phyloP scores from a whole-genome alignment of 2,329 filamentous ascomycete genomes.

The Aureobasidium vineae region DNA sequence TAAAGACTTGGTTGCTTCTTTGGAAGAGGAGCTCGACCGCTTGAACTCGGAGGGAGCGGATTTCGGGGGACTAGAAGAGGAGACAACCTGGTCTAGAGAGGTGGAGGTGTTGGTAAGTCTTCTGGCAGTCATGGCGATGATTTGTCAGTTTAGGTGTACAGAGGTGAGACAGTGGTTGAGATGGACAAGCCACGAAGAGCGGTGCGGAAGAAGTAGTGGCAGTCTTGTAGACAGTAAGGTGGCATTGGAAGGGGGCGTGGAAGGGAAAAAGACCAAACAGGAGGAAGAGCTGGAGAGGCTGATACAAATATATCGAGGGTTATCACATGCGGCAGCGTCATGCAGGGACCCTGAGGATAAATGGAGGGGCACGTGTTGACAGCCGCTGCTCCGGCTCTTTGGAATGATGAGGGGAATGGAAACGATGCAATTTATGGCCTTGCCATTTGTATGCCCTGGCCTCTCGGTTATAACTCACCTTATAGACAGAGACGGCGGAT shows the following conservation, averaged over 20 bases:
- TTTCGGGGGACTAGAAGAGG: constrained; percentile 40
- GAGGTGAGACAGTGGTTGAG: constrained; percentile 71
- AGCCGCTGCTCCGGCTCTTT: constrained; percentile 14
- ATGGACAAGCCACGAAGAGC: constrained; percentile 83
- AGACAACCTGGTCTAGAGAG: constrained; percentile 69
- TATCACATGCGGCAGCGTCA: constrained; percentile 22
- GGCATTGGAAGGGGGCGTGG: constrained; percentile 57
- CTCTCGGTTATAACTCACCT: constrained; percentile 27
- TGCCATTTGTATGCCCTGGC: background rate
- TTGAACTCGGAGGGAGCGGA: constrained; percentile 42
- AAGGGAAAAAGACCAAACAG: background rate
- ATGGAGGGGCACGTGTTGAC: constrained; percentile 21
- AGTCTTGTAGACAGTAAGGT: constrained; percentile 78
- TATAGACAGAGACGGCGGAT: constrained; percentile 29
- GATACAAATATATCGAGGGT: constrained; percentile 7
- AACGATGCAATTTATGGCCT: background rate
- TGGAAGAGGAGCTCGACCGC: constrained; percentile 52
- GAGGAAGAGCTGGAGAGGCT: background rate
- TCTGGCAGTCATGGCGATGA: constrained; percentile 60
- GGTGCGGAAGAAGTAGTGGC: constrained; percentile 90
- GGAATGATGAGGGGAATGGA: constrained; percentile 19
- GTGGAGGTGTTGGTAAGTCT: constrained; percentile 66
- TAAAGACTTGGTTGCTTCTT: constrained; percentile 53
- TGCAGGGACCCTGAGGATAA: constrained; percentile 20
- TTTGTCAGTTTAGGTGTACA: constrained; percentile 63